Evolutionary conservation across 257 asterid genomes (phyloP).

Genomic region (Euphrasia confusa): DNA sequence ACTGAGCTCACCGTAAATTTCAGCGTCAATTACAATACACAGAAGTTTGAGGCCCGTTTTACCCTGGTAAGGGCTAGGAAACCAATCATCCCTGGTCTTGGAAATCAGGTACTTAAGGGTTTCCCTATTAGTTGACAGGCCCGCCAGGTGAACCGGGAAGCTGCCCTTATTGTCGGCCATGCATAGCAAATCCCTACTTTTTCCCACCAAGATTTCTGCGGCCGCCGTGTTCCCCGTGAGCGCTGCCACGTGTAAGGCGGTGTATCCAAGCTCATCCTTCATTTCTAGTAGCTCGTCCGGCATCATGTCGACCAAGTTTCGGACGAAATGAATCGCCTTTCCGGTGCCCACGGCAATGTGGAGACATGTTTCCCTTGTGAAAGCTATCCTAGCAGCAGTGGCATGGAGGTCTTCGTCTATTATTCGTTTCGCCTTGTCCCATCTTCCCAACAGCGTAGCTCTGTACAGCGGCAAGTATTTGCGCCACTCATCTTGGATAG

Average conservation of each 20-base stretch:
- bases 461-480: slow-evolving; percentile 7
- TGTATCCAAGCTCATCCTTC: slow-evolving; percentile 2
- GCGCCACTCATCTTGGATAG: neutral
- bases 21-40: slow-evolving; percentile 13
- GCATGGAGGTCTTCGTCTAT: neutral
- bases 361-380: neutral
- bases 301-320: no score
- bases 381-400: neutral
- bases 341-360: slow-evolving; percentile 13
- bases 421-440: slow-evolving; percentile 11
- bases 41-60: slow-evolving; percentile 8
- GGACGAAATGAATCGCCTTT: no score
- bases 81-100: neutral
- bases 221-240: slow-evolving; percentile 12
- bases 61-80: slow-evolving; percentile 1
- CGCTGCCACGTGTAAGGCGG: slow-evolving; percentile 21
- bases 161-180: neutral
- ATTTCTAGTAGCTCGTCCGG: neutral
- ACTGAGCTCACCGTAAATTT: neutral
- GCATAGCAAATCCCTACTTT: neutral
- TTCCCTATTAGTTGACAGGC: slow-evolving; percentile 1
- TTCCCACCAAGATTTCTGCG: neutral
- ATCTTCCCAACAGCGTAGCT: slow-evolving; percentile 14
- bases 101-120: slow-evolving; percentile 19
- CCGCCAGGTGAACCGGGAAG: slow-evolving; percentile 21